Base-by-base conservation (phyloP, 2,329 filamentous ascomycete genomes). In the Iodosphaeria phyllophila region DNA sequence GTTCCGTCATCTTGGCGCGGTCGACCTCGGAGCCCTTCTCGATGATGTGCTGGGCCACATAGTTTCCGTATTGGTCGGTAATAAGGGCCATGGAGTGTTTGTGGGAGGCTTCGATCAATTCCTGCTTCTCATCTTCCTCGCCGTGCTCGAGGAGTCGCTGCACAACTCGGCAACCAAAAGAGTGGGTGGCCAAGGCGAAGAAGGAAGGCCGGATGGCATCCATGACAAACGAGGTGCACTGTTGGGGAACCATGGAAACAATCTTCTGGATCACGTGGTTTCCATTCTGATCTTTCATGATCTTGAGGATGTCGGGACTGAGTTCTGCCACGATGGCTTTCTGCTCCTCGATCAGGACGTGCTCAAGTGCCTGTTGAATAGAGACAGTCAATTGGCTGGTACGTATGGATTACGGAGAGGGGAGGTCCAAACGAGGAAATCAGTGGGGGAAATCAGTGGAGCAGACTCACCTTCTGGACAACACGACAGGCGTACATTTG, bases 211-310 rank as follows among this genome's bases (percentile, higher is more conserved):
- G 67, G 52, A 93, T 76, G 2, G 76, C 71, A 25, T 78, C 64
- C 51, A 92, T 75, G 46, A 95, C 75, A 50, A 91, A 91, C 33
- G 73, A 73, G 22, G 92, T 76, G 40, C 86, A 71, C 34, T 79
- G 60, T 2, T 71, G 65, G 0, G 80, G 78, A 29, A 86, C 67
- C 37, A 74, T 59, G 40, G 89, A 75, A 30, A 98, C 83, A 7
- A 86, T 75, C 48, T 92, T 92, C 41, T 95, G 89, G 11, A 98
- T 73, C 15, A 98, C 89, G 36, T 98, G 89, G 47, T 98, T 98
- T 27, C 86, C 89, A 37, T 93, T 89, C 43, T 82, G 71, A 37
- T 93, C 77, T 37, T 74, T 76, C 33, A 92, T 74, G 28, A 86
- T 78, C 30, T 66, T 67, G 27, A 86, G 46, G 5, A 93, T 69